Evolutionary conservation across 176 grass and related monocot genomes (phyloP), one percentile per base, ranked within the genome.

Genomic region (Metroxylon sagu): DNA sequence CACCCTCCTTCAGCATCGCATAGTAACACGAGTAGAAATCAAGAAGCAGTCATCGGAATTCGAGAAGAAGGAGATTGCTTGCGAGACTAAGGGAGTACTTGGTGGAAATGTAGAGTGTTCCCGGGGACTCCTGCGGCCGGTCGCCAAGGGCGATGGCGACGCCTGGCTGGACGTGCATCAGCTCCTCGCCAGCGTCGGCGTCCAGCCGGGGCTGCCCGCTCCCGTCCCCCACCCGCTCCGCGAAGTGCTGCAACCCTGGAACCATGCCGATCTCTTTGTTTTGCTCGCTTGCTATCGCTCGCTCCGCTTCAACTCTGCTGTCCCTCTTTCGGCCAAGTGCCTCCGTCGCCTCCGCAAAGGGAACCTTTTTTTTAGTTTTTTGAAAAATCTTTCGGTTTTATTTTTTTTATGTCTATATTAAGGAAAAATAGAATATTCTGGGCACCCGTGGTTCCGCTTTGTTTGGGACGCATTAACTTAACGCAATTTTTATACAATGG

Each of bases 71-170:
- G 35, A 0, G 35, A 10, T 0, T 12, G 7, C 35, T 43, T 10
- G 35, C 10, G 8, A 43, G 49, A 26, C 6, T 2, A 29, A 2
- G 16, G 18, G 29, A 18, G 2, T 80, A 98, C 93, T 73, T 88
- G 8, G 73, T 81, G 77, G 93, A 85, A 70, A 98, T 50, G 64
- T 83, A 92, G 17, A 98, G 88, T 26, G 88, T 98, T 14, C 93
- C 88, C 18, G 70, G 70, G 4, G 79, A 25, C 62, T 92, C 88
- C 62, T 73, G 70, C 27, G 66, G 48, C 3, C 84, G 84, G 70
- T 52, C 16, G 60, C 76, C 84, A 6, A 98, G 52, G 29, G 63
- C 87, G 58, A 92, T 49, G 19, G 81, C 74, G 50, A 79, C 84
- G 60, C 56, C 63, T 27, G 23, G 70, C 56, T 92, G 79, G 35